Evolutionary conservation across 129 eudicot genomes (phyloP), one percentile per base, ranked within the genome.

Genomic region (Flaveria robusta): DNA sequence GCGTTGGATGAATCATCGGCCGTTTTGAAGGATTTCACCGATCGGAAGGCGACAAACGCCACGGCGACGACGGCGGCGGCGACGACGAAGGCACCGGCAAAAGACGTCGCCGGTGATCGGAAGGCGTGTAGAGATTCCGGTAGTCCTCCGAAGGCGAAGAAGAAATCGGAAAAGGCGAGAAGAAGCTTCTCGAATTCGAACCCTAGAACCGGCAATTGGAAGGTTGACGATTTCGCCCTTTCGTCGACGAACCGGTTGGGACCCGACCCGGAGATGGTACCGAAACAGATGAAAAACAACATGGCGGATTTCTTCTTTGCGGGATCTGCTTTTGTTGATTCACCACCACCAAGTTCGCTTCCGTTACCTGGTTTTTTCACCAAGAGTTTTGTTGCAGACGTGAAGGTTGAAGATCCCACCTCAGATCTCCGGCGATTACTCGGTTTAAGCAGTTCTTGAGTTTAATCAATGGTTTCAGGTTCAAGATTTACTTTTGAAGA

Each of bases 311-410:
- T 79, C 27, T 88, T 83, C 64, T 88, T 85, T 14, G 93, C 93
- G 1, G 93, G 93, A 0, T 88, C 85, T 13, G 88, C 83, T 20
- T 78, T 74, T 20, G 74, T 81, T 2, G 77, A 85, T 19, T 88
- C 93, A 13, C 93, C 93, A 5, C 83, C 88, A 0, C 93, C 93
- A 0, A 88, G 93, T 70, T 86, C 87, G 16, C 43, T 88, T 45
- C 93, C 90, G 5, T 43, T 85, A 37, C 93, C 93, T 1, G 90
- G 76, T 2, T 88, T 88, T 45, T 88, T 81, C 75, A 68, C 84
- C 1, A 86, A 81, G 79, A 85, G 56, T 70, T 74, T 50, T 56
- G 59, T 27, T n/a, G 71, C 54, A 31, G 71, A 16, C 73, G 75
- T 58, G 46, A 72, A 72, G 9, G 74, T 34, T 43, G 49, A 41